Percentiles rank a stretch among this genome's conserved stretches.
Conservation (phyloP, 176 grass and related monocot species). For the Puya raimondii region DNA sequence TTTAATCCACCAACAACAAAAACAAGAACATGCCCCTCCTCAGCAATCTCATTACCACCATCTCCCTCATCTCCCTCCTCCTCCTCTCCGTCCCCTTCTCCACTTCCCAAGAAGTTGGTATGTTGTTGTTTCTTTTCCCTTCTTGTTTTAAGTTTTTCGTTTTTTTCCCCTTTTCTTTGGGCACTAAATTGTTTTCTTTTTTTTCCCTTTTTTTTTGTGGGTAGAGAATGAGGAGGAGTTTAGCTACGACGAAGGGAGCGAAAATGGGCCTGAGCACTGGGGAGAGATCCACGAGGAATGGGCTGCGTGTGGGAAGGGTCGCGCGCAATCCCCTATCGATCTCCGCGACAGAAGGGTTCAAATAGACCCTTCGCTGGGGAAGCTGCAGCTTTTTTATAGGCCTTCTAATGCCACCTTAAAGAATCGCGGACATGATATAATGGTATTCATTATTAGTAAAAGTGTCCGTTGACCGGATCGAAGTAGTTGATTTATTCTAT, state of each 20-base stretch:
- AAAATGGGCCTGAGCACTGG: conserved; percentile 52
- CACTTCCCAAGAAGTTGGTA: conserved; percentile 20
- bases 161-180: neutral
- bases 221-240: conserved; percentile 48
- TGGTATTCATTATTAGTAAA: conserved; percentile 26
- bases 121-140: neutral
- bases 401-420: conserved; percentile 30
- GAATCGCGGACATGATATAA: conserved; percentile 72
- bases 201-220: neutral
- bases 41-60: neutral
- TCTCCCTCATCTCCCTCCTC: neutral
- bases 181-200: neutral
- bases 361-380: conserved; percentile 26
- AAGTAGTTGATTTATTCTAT: too few species aligned
- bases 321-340: conserved; percentile 68
- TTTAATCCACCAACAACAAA: neutral
- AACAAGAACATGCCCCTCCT: neutral
- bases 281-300: conserved; percentile 48
- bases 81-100: conserved; percentile 12
- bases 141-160: neutral
- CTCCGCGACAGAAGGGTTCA: conserved; percentile 24
- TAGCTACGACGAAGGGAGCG: conserved; percentile 28
- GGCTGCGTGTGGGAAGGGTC: conserved; percentile 38
- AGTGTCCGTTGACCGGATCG: too few species aligned
- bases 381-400: conserved; percentile 39